phyloP scores from a whole-genome alignment of 495 filamentous ascomycete genomes.

The Staphylotrichum longicolle region DNA sequence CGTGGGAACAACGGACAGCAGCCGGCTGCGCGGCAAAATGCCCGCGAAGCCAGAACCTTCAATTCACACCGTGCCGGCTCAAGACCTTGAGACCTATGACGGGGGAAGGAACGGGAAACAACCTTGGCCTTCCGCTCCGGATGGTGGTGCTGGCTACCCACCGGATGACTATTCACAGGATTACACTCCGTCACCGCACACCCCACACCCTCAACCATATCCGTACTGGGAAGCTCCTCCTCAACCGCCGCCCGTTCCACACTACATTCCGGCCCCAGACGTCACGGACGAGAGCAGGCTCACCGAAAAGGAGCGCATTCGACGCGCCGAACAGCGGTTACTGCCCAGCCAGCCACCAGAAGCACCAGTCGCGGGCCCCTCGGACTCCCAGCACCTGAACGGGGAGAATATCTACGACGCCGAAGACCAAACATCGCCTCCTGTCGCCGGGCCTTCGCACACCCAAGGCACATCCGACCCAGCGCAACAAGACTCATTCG shows the following conservation, averaged over 20 bases:
- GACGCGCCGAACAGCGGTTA: conserved; percentile 64
- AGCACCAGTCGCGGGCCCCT: conserved; percentile 46
- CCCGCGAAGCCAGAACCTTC: conserved; percentile 34
- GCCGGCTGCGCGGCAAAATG: conserved; percentile 55
- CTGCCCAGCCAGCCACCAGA: conserved; percentile 67
- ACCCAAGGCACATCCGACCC: neutral
- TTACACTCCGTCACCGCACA: conserved; percentile 26
- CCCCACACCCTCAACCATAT: conserved; percentile 23
- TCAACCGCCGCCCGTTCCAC: conserved; percentile 30
- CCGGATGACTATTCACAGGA: conserved; percentile 27
- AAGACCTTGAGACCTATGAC: conserved; percentile 18
- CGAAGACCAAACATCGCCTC: conserved; percentile 28
- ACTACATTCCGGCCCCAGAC: conserved; percentile 55
- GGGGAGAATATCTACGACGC: conserved; percentile 42
- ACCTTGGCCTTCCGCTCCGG: conserved; percentile 13
- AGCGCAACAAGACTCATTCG: conserved; percentile 15
- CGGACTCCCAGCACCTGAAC: conserved; percentile 36
- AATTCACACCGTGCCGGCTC: conserved; percentile 22
- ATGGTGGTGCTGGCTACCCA: conserved; percentile 22
- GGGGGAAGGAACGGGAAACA: conserved; percentile 20
- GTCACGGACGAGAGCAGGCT: conserved; percentile 51
- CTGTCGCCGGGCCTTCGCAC: conserved; percentile 8
- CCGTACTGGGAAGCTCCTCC: conserved; percentile 27
- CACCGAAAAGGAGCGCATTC: conserved; percentile 67
- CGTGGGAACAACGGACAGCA: conserved; percentile 82